Evolutionary conservation across 2,329 filamentous ascomycete species (phyloP).

Genomic region (Sporothrix humicola): DNA sequence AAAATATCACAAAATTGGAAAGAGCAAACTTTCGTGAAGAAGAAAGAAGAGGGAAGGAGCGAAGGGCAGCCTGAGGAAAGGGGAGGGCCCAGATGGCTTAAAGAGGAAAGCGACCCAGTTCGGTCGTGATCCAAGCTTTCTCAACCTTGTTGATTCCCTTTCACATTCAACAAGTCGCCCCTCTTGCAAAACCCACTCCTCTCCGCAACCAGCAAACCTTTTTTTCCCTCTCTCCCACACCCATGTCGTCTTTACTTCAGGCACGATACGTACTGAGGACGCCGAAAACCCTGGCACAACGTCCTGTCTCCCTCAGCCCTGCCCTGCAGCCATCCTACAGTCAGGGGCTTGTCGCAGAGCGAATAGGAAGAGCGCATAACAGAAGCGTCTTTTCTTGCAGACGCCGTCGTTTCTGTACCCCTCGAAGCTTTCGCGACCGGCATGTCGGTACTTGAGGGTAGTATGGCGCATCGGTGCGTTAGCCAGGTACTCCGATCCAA

Average conservation of each 20-base stretch:
- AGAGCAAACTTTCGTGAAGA: constrained; percentile 15
- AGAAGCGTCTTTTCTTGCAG: constrained; percentile 13
- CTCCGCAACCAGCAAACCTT: constrained; percentile 20
- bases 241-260: neutral
- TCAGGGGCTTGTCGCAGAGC: constrained; percentile 20
- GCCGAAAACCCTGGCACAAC: constrained; percentile 16
- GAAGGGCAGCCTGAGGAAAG: constrained; percentile 4
- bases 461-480: constrained; percentile 3
- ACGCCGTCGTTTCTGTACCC: constrained; percentile 31
- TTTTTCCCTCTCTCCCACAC: neutral
- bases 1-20: constrained; percentile 19
- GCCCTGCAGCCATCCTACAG: constrained; percentile 24
- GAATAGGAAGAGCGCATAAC: constrained; percentile 10
- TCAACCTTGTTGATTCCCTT: neutral
- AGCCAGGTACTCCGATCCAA: constrained; percentile 24
- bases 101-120: constrained; percentile 28
- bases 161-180: neutral
- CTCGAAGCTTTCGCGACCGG: neutral
- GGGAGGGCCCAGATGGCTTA: constrained; percentile 22
- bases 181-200: constrained; percentile 4
- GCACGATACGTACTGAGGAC: neutral
- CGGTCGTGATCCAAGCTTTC: constrained; percentile 31
- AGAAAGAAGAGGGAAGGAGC: constrained; percentile 24
- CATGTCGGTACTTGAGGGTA: constrained; percentile 15
- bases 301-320: constrained; percentile 21